phyloP scores from a whole-genome alignment of 345 rosid genomes.

The Ceriops tagal region DNA sequence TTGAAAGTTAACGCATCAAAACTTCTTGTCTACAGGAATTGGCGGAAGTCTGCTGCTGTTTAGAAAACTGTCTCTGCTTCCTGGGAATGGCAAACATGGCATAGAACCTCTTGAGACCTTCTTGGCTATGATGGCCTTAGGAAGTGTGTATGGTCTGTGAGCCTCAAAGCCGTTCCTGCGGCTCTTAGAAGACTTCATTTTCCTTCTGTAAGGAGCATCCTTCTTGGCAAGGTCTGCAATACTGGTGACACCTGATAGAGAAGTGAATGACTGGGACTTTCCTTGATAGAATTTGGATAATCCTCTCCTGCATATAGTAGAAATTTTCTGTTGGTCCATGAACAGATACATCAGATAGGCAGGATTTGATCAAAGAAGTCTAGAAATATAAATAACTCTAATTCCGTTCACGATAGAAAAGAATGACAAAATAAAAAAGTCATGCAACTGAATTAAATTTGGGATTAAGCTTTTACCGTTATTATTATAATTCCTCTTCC shows the following conservation, averaged over 20 bases:
- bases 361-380: not conserved
- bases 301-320: constrained; percentile 50
- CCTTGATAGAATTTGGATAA: constrained; percentile 74
- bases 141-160: constrained; percentile 24
- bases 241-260: constrained; percentile 55
- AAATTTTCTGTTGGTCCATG: not conserved
- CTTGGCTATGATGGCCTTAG: constrained; percentile 30
- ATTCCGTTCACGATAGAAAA: too few species aligned
- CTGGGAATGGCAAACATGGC: constrained; percentile 18
- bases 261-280: constrained; percentile 76
- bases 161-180: constrained; percentile 42
- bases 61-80: constrained; percentile 24
- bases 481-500: too few species aligned
- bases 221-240: constrained; percentile 59
- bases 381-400: not conserved
- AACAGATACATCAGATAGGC: not conserved
- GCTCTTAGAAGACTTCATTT: constrained; percentile 47
- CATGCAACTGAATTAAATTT: too few species aligned
- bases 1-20: constrained; percentile 15
- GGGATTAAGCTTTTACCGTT: too few species aligned
- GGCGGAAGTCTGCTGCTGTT: constrained; percentile 30
- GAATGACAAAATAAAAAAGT: too few species aligned
- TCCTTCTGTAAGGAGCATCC: constrained; percentile 29
- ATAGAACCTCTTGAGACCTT: constrained; percentile 29
- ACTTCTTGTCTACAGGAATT: constrained; percentile 31